These are phyloP conservation scores for Rauvolfia tetraphylla DNA, from an alignment of 257 asterid species.

Conservation along the genomic window DNA sequence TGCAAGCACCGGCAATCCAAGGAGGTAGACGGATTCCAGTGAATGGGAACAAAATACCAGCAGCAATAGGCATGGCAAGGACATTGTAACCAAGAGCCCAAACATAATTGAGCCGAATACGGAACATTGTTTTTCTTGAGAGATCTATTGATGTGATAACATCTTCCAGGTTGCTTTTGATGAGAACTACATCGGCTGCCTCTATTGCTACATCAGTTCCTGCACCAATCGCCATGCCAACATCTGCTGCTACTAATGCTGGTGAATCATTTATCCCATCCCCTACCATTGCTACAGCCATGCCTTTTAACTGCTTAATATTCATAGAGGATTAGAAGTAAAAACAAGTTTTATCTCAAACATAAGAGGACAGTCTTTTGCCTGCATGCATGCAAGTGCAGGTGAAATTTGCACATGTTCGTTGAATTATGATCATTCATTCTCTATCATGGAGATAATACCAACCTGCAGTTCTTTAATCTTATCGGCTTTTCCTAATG, in stretches of 20 bases:
- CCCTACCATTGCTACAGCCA: constrained; percentile 85
- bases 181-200: constrained; percentile 89
- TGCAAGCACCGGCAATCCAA: constrained; percentile 98
- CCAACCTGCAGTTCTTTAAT: constrained; percentile 88
- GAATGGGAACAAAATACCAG: constrained; percentile 75
- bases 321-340: not conserved
- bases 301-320: constrained; percentile 63
- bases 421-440: not conserved
- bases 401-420: too few relatives aligned
- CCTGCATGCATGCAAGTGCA: too few relatives aligned
- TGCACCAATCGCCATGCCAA: constrained; percentile 97
- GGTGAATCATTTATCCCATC: constrained; percentile 95
- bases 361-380: not conserved
- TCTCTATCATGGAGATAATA: constrained; percentile 1
- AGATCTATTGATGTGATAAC: constrained; percentile 85
- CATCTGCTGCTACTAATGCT: constrained; percentile 86
- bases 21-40: constrained; percentile 85
- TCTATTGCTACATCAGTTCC: constrained; percentile 96
- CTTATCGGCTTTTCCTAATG: constrained; percentile 91
- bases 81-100: constrained; percentile 95
- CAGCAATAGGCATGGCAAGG: constrained; percentile 90
- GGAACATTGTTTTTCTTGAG: constrained; percentile 78
- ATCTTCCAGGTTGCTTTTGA: constrained; percentile 83
- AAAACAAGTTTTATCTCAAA: not conserved
- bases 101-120: constrained; percentile 68